Base-by-base conservation (phyloP, 257 asterid species). In the Solanum chmielewskii region DNA sequence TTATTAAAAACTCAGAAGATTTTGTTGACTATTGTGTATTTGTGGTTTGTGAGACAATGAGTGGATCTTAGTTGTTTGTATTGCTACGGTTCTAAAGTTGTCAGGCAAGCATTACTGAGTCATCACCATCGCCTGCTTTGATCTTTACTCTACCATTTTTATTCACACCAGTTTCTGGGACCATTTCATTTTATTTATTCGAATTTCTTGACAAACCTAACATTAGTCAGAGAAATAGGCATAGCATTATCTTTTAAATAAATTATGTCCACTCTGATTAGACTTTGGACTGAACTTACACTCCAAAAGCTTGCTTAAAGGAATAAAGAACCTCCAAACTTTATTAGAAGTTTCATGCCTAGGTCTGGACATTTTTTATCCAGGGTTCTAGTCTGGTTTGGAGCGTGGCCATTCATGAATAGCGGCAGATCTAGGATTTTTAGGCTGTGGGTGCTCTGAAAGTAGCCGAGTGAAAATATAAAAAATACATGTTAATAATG, bases 241-340 rank as follows among this genome's bases (percentile, higher is more conserved):
- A 10, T 80, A 27, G 86, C 52, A 74, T 87, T 87, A 47, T 88
- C 88, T 87, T 70, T 78, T 45, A 84, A 10, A 47, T 41, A 76
- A 41, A 41, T 64, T 66, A 49, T n/a, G 16, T n/a, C 3, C 7
- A 16, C 73, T 66, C 10, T 25, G 18, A 66, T 64, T 64, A n/a
- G 33, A 33, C 33, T 64, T 64, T 60, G 14, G 3, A 13, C 0
- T 21, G 25, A 60, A 60, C 6, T 60, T 3, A 21, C 62, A 18
- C 62, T 52, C n/a, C 6, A 16, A 52, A 52, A 52, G 2, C 1
- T 59, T 20, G 13, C 6, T 60, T 2, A 56, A 56, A 56, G 9
- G 6, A 7, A 62, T 1, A 15, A n/a, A 9, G 33, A 64, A n/a
- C 11, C 18, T 2, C 1, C 16, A n/a, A 11, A 21, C 9, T 0